Base-by-base conservation (phyloP, 352 stramenopile species). In the Pythium phragmitis region DNA sequence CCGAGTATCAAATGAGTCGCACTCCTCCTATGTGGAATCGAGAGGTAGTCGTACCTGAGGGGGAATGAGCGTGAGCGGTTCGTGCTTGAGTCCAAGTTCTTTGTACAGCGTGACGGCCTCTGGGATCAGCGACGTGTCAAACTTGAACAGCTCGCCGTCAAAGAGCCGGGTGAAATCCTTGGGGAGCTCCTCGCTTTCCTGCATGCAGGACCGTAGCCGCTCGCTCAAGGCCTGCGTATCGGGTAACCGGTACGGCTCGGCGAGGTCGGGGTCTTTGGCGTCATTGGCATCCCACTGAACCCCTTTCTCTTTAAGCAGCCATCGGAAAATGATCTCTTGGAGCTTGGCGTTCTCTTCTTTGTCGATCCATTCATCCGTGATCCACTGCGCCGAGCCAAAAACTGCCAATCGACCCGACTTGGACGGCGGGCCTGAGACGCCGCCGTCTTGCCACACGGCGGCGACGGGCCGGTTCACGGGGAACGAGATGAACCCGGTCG, bases 161-260 rank as follows among this genome's bases (percentile, higher is more conserved):
- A 99, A 98, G 14, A 99, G 83, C 42, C 86, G 74, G 23, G 89
- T 98, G 52, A 98, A 98, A 69, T 99, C 92, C 67, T 97, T 94
- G 3, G 95, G 94, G 4, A 99, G 80, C 43, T 96, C 84, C 13
- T 98, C 94, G 52, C 84, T 91, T 65, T 98, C 96, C 75, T 98
- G 94, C 64, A 99, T 90, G 58, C 96, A 98, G 14, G 91, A 94
- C 37, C 96, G 94, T 41, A 98, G 69, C 1, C 93, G 72, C 45
- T 98, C 90, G 16, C 92, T 94, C 6, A 99, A 77, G 4, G 91
- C 89, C 67, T 98, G 89, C 17, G 96, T 98, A 80, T 98, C 93
- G 9, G 96, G 96, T 37, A 99, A 73, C 19, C 86, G 91, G 49
- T 84, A 82, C 57, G 97, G 97, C 33, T 98, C 93, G 56, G 77